A percentile compares a stretch with the other conserved stretches of the same genome.
These are phyloP conservation scores for Beta macrorhiza DNA, from an alignment of 179 eudicot genomes.

Conservation along the genomic window DNA sequence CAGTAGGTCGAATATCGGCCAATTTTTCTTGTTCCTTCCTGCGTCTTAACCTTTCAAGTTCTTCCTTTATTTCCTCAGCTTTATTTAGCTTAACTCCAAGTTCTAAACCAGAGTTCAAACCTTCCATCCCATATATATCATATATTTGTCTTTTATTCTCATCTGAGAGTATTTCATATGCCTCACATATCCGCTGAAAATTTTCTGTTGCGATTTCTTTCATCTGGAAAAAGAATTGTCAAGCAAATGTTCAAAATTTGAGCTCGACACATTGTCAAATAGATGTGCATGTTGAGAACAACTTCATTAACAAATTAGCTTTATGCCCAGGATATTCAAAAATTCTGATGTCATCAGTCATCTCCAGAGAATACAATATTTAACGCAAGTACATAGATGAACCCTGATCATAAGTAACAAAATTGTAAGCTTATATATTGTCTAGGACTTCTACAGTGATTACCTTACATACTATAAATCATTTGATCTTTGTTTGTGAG, in stretches of 20 bases:
- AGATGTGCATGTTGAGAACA: not conserved
- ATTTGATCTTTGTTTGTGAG: not conserved
- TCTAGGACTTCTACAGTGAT: not conserved
- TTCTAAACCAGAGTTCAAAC: constrained; percentile 85
- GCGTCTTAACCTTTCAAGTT: constrained; percentile 74
- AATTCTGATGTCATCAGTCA: not conserved
- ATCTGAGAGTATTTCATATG: constrained; percentile 92
- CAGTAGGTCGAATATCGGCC: constrained; percentile 65
- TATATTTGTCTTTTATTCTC: constrained; percentile 83
- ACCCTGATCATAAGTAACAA: too few species aligned
- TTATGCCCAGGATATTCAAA: not conserved
- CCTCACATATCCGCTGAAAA: constrained; percentile 96
- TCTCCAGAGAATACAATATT: not conserved
- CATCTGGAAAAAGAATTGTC: constrained; percentile 53
- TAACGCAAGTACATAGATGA: not conserved
- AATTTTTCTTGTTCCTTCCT: constrained; percentile 62
- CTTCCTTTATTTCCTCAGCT: constrained; percentile 90
- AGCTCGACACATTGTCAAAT: constrained; percentile 8
- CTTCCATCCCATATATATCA: constrained; percentile 98
- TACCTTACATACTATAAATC: not conserved
- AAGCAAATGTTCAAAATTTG: constrained; percentile 6
- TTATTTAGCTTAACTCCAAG: constrained; percentile 85
- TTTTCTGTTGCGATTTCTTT: constrained; percentile 94
- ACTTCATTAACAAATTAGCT: not conserved
- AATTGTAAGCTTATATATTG: not conserved